Evolutionary conservation across 2,329 filamentous ascomycete species (phyloP).

Genomic region (Gaeumannomyces tritici): DNA sequence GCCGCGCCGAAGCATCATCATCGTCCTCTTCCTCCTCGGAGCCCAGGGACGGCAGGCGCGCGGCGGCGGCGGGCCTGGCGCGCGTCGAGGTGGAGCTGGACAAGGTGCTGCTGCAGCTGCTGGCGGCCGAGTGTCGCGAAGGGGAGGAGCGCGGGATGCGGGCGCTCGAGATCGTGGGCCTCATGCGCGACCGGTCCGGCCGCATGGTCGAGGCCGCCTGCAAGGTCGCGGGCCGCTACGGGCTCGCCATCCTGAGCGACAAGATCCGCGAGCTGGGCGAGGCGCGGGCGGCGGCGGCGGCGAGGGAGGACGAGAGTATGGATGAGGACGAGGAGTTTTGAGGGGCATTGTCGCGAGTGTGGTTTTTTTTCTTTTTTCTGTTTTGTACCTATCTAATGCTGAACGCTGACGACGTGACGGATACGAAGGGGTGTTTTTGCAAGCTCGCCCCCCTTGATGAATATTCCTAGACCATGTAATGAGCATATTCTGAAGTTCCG

Average conservation of each 20-base stretch:
- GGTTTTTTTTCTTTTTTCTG: neutral
- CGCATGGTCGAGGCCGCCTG: slow-evolving; percentile 86
- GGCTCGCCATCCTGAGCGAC: slow-evolving; percentile 66
- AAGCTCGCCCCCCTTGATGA: neutral
- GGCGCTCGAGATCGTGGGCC: slow-evolving; percentile 76
- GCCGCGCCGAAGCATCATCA: slow-evolving; percentile 47
- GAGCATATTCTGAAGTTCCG: neutral
- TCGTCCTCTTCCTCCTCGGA: slow-evolving; percentile 55
- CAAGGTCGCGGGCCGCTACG: slow-evolving; percentile 83
- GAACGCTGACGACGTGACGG: neutral
- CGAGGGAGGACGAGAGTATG: neutral
- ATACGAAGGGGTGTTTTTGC: neutral
- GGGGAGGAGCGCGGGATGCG: slow-evolving; percentile 93
- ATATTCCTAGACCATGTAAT: neutral
- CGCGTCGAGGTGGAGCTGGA: slow-evolving; percentile 77
- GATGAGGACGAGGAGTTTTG: slow-evolving; percentile 4
- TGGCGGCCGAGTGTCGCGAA: slow-evolving; percentile 83
- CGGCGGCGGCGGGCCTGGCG: slow-evolving; percentile 40
- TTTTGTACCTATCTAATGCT: neutral
- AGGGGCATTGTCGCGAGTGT: neutral
- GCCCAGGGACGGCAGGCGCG: slow-evolving; percentile 35
- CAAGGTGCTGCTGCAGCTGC: slow-evolving; percentile 78
- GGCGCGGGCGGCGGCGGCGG: slow-evolving; percentile 45
- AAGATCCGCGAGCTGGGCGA: slow-evolving; percentile 88
- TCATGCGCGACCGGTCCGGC: slow-evolving; percentile 77